Conservation (phyloP, 2,329 filamentous ascomycete species). For the Orbilia javanica region DNA sequence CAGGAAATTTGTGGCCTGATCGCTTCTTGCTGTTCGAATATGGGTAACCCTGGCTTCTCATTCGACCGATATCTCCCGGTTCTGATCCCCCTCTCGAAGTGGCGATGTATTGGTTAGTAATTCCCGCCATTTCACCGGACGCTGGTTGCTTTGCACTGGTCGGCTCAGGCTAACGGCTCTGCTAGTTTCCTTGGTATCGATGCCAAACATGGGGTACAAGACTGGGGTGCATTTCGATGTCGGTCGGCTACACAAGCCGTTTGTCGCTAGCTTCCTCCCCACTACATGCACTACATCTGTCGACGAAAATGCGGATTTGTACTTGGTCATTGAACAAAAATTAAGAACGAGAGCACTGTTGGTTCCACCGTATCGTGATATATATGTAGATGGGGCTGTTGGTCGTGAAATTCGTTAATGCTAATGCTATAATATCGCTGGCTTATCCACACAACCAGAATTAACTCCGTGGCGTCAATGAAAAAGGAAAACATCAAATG, state of each 20-base stretch:
- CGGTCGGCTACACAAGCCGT: slow-evolving; percentile 35
- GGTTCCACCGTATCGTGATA: neutral
- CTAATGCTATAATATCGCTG: slow-evolving; percentile 1
- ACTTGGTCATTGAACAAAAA: neutral
- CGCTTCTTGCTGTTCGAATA: slow-evolving; percentile 33
- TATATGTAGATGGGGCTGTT: neutral
- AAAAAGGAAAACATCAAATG: neutral
- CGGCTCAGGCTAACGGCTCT: slow-evolving; percentile 10
- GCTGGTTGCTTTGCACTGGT: neutral
- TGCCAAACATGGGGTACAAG: slow-evolving; percentile 5
- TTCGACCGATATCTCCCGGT: slow-evolving; percentile 18
- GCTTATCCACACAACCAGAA: neutral
- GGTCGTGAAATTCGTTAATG: slow-evolving; percentile 2
- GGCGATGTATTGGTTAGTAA: slow-evolving; percentile 31
- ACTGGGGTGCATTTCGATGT: slow-evolving; percentile 21
- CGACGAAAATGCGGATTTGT: too few species aligned
- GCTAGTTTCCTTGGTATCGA: slow-evolving; percentile 24
- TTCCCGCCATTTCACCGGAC: slow-evolving; percentile 2
- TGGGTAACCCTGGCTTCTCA: slow-evolving; percentile 24
- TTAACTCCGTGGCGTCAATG: neutral
- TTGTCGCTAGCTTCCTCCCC: slow-evolving; percentile 19
- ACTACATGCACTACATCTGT: too few species aligned
- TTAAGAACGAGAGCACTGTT: neutral
- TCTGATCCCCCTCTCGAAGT: slow-evolving; percentile 13
- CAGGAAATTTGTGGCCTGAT: slow-evolving; percentile 47